Percentiles rank a stretch among this genome's conserved stretches.
Conservation (phyloP, 441 rosid species). For the Arabidopsis lyrata region DNA sequence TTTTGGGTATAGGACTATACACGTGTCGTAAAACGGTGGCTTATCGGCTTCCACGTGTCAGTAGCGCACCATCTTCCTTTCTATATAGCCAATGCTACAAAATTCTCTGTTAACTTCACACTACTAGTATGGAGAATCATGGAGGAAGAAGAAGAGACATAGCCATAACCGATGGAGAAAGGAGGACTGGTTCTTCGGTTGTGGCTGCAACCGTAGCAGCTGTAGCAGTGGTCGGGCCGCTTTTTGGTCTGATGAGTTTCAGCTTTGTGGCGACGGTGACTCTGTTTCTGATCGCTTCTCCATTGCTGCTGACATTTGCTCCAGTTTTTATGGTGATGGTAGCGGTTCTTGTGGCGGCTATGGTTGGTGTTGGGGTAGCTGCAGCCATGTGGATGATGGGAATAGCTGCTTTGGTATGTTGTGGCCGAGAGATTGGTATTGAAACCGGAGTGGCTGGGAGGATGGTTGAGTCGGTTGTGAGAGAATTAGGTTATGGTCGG, state of each 20-base stretch:
- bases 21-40: slow-evolving; percentile 27
- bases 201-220: slow-evolving; percentile 37
- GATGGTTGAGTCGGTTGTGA: slow-evolving; percentile 35
- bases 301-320: slow-evolving; percentile 44
- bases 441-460: slow-evolving; percentile 33
- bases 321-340: slow-evolving; percentile 41
- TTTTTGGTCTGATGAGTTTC: slow-evolving; percentile 44
- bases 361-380: slow-evolving; percentile 45
- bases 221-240: slow-evolving; percentile 42
- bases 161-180: slow-evolving; percentile 21
- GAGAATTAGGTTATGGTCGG: slow-evolving; percentile 26
- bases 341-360: slow-evolving; percentile 36
- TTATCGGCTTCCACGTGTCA: slow-evolving; percentile 35
- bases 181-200: slow-evolving; percentile 3
- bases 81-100: slow-evolving; percentile 17
- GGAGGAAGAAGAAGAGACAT: slow-evolving; percentile 32
- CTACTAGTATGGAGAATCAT: slow-evolving; percentile 32
- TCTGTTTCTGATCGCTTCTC: slow-evolving; percentile 45
- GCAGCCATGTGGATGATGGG: slow-evolving; percentile 45
- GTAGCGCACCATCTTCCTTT: neutral
- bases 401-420: slow-evolving; percentile 41
- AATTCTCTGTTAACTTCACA: neutral
- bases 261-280: slow-evolving; percentile 42
- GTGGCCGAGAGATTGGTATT: slow-evolving; percentile 35
- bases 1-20: slow-evolving; percentile 17